These are phyloP conservation scores for Phytophthora chlamydospora DNA, from an alignment of 352 stramenopile genomes.

Conservation along the genomic window DNA sequence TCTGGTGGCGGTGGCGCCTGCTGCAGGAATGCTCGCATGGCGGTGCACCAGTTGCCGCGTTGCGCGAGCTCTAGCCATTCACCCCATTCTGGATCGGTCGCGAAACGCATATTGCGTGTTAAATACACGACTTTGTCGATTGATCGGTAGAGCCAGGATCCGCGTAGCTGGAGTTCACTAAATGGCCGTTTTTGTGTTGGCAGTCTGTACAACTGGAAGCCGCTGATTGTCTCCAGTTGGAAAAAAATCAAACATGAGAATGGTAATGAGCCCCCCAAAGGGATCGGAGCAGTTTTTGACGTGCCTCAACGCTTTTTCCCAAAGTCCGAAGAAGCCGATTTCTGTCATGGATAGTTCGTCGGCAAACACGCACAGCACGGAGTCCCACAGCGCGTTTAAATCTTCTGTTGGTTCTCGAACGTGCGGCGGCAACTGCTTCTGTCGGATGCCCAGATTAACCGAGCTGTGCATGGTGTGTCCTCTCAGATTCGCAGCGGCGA, in stretches of 20 bases:
- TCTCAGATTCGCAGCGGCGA: constrained; percentile 20
- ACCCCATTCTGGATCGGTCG: constrained; percentile 24
- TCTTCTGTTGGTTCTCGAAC: constrained; percentile 21
- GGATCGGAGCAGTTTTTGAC: constrained; percentile 20
- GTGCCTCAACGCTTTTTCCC: constrained; percentile 17
- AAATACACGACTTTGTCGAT: constrained; percentile 35
- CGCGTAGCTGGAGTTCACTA: not conserved
- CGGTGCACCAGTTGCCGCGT: constrained; percentile 13
- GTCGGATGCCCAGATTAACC: not conserved
- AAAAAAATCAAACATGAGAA: constrained; percentile 30
- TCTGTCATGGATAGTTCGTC: constrained; percentile 38
- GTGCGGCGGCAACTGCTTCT: constrained; percentile 9
- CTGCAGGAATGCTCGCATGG: not conserved
- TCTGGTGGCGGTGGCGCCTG: not conserved
- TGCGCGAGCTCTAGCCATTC: constrained; percentile 16
- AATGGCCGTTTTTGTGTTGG: not conserved
- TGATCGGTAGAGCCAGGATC: constrained; percentile 7
- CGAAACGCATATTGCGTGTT: constrained; percentile 30
- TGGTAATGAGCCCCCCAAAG: constrained; percentile 6
- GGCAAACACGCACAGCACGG: constrained; percentile 21
- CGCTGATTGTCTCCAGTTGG: constrained; percentile 11
- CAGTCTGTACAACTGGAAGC: constrained; percentile 12
- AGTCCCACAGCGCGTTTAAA: constrained; percentile 18
- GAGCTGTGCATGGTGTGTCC: constrained; percentile 34
- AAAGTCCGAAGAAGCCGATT: constrained; percentile 29